Evolutionary conservation across 1,139 yeast genomes (phyloP).

Genomic region (Maudiozyma humilis): DNA sequence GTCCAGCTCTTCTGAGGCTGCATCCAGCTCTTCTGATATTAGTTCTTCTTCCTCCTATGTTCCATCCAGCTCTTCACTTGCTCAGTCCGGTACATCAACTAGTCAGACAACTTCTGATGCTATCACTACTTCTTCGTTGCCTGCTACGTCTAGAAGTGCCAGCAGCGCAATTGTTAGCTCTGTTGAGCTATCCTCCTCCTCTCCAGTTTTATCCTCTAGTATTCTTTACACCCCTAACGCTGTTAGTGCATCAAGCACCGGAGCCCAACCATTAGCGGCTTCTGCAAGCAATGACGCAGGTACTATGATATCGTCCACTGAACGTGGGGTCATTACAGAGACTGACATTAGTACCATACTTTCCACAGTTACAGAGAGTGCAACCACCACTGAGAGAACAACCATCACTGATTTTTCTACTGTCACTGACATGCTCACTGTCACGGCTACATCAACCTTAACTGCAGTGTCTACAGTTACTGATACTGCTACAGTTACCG

Average conservation of each 20-base stretch:
- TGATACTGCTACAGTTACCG: slow-evolving; percentile 1
- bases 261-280: no score
- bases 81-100: neutral
- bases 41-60: no score
- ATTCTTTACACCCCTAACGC: no score
- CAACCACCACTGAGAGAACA: slow-evolving; percentile 2
- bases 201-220: neutral
- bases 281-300: no score
- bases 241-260: neutral
- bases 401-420: slow-evolving; percentile 3
- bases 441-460: slow-evolving; percentile 1
- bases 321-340: no score
- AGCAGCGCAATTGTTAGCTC: no score
- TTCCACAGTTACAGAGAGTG: slow-evolving; percentile 2
- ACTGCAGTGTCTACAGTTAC: slow-evolving; percentile 2
- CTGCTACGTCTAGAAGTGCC: neutral
- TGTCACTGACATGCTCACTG: neutral
- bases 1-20: neutral
- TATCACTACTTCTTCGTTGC: neutral
- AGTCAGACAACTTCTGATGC: neutral
- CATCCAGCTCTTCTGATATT: neutral
- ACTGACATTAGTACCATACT: neutral
- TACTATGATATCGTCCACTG: no score
- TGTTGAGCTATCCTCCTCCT: neutral
- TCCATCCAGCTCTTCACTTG: neutral